Percentiles rank a stretch among this genome's conserved stretches.
These are phyloP conservation scores for Cercospora sp. DNA, from an alignment of 2,329 filamentous ascomycete genomes.

Conservation along the genomic window DNA sequence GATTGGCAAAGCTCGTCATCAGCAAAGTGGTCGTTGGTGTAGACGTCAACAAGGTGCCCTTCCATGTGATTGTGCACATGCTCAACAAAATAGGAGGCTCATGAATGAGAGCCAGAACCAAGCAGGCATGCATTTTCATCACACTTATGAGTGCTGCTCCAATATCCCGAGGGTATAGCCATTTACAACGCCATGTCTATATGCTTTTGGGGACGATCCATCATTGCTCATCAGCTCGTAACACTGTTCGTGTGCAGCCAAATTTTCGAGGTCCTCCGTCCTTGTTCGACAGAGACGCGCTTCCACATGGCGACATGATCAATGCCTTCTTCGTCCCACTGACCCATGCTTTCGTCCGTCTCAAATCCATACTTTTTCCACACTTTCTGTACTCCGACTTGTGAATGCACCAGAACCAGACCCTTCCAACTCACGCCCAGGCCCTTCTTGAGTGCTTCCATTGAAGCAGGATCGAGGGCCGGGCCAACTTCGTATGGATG, in stretches of 20 bases:
- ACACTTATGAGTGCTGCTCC: neutral
- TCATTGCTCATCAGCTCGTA: conserved; percentile 14
- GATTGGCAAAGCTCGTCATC: neutral
- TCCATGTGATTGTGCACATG: too few species aligned
- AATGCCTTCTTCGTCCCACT: conserved; percentile 83
- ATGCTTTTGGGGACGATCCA: neutral
- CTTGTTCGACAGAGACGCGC: conserved; percentile 42
- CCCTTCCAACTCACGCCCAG: conserved; percentile 65
- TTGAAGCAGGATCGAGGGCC: conserved; percentile 35
- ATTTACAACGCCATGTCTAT: neutral
- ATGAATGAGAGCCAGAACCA: neutral
- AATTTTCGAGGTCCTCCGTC: conserved; percentile 31
- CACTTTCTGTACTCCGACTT: conserved; percentile 62
- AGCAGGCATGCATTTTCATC: neutral
- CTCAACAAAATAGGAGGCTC: neutral
- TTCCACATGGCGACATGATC: conserved; percentile 83
- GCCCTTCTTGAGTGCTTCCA: conserved; percentile 40
- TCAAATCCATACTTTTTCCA: conserved; percentile 75
- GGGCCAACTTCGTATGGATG: conserved; percentile 55
- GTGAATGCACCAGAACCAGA: conserved; percentile 76
- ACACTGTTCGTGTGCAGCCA: conserved; percentile 23
- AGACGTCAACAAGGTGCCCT: neutral
- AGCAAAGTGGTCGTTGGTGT: neutral
- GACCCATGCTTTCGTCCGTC: conserved; percentile 70
- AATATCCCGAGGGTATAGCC: conserved; percentile 3